Evolutionary conservation across 371 early-diverging fungal genomes (phyloP).

Genomic region (Rhizopus delemar): DNA sequence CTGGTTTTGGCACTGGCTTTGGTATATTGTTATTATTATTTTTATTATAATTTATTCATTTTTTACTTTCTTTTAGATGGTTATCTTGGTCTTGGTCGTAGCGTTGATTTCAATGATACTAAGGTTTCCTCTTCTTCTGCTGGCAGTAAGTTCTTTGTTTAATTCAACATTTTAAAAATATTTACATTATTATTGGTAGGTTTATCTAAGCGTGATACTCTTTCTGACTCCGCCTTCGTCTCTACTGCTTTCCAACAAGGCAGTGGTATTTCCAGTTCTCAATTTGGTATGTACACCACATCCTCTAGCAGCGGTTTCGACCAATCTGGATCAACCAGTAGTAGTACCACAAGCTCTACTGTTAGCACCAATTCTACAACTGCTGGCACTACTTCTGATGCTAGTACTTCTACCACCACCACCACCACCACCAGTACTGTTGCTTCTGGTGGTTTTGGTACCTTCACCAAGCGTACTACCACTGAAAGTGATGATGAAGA

Average conservation of each 20-base stretch:
- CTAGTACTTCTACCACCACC: background rate
- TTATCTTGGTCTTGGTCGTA: constrained; percentile 49
- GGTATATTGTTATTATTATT: constrained; percentile 23
- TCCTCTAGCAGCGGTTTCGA: constrained; percentile 24
- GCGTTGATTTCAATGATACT: constrained; percentile 35
- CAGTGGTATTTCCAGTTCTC: constrained; percentile 37
- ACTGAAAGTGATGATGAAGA: constrained; percentile 14
- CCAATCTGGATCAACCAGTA: constrained; percentile 20
- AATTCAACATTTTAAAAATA: background rate
- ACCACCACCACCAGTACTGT: constrained; percentile 6
- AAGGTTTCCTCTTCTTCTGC: constrained; percentile 25
- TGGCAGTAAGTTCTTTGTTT: constrained; percentile 4
- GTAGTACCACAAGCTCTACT: background rate
- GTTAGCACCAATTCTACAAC: constrained; percentile 1
- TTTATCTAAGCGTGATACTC: constrained; percentile 31
- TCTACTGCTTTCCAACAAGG: constrained; percentile 44
- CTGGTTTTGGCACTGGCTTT: constrained; percentile 46
- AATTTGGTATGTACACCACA: constrained; percentile 47
- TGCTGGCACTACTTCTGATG: background rate
- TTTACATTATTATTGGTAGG: constrained; percentile 9
- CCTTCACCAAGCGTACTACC: constrained; percentile 28
- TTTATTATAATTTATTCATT: background rate
- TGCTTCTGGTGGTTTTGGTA: constrained; percentile 38
- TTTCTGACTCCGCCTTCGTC: constrained; percentile 39
- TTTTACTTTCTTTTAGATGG: constrained; percentile 28